phyloP scores from a whole-genome alignment of 352 stramenopile genomes.

The Phytophthora pisi region DNA sequence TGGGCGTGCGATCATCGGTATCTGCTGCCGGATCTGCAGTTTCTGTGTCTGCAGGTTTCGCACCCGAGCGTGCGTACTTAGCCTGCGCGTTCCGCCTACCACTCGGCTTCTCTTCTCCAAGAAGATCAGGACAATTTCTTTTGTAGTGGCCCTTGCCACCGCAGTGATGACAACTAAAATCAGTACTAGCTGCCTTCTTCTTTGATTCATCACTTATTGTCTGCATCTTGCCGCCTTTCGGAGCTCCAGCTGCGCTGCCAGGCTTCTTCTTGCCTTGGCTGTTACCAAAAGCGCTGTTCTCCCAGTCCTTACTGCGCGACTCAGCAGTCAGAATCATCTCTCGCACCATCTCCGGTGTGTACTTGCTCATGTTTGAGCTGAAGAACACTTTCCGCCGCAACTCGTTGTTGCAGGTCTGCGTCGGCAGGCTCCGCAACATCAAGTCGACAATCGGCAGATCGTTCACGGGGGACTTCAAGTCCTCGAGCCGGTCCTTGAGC shows the following conservation, averaged over 20 bases:
- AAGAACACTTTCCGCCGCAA: background rate
- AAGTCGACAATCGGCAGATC: background rate
- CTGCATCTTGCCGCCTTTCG: background rate
- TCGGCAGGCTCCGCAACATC: background rate
- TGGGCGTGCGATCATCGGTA: background rate
- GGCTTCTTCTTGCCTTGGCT: no score
- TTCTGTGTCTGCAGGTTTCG: no score
- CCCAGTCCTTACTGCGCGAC: background rate
- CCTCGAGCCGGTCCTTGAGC: background rate
- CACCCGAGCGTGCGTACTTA: background rate
- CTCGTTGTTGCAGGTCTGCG: background rate
- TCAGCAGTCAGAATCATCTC: background rate
- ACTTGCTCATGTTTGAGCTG: background rate
- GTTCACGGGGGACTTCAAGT: background rate
- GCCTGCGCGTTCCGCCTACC: background rate
- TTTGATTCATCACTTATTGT: no score
- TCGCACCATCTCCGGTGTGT: background rate
- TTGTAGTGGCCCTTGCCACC: background rate
- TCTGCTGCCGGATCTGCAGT: background rate
- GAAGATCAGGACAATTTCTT: background rate
- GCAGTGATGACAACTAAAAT: background rate
- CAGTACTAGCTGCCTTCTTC: no score
- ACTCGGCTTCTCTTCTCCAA: background rate
- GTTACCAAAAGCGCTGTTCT: background rate
- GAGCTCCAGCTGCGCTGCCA: no score